Evolutionary conservation across 2,329 filamentous ascomycete species (phyloP).

Genomic region (Pseudofabraea citricarpa): DNA sequence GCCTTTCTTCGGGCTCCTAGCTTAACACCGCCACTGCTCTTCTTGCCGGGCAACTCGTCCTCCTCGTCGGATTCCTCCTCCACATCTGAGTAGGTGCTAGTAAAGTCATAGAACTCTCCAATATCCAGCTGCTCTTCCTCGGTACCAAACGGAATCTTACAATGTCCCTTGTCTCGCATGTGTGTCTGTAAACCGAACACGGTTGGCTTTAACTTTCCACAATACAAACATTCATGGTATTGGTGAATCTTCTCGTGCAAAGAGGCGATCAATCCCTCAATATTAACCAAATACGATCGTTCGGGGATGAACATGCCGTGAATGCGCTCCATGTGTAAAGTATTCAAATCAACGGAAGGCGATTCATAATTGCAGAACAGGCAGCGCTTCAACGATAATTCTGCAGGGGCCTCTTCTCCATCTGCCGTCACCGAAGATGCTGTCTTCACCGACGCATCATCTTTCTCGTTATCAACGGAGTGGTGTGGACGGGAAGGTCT

Average conservation of each 20-base stretch:
- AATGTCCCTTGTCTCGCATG: conserved; percentile 95
- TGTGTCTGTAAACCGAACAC: conserved; percentile 84
- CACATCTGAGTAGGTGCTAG: conserved; percentile 86
- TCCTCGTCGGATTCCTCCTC: conserved; percentile 57
- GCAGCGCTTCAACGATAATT: conserved; percentile 45
- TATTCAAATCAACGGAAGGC: conserved; percentile 68
- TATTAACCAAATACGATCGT: conserved; percentile 72
- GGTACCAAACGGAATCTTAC: conserved; percentile 87
- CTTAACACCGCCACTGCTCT: conserved; percentile 58
- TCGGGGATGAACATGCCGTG: conserved; percentile 98
- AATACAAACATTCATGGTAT: conserved; percentile 81
- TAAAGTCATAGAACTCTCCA: conserved; percentile 96
- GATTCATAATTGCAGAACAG: conserved; percentile 92
- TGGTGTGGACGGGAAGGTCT: conserved; percentile 20
- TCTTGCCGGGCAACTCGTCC: conserved; percentile 43
- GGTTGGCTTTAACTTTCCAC: conserved; percentile 76
- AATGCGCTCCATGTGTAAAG: conserved; percentile 83
- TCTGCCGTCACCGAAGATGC: conserved; percentile 18
- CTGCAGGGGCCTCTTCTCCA: conserved; percentile 39
- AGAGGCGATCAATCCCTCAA: conserved; percentile 75
- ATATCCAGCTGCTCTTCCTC: conserved; percentile 91
- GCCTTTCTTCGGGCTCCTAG: conserved; percentile 59
- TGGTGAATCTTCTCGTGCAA: conserved; percentile 77
- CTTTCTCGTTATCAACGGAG: conserved; percentile 12
- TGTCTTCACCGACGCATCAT: conserved; percentile 17